Evolutionary conservation across 768 basidiomycete genomes (phyloP).

Genomic region (Tulasnella sp.): DNA sequence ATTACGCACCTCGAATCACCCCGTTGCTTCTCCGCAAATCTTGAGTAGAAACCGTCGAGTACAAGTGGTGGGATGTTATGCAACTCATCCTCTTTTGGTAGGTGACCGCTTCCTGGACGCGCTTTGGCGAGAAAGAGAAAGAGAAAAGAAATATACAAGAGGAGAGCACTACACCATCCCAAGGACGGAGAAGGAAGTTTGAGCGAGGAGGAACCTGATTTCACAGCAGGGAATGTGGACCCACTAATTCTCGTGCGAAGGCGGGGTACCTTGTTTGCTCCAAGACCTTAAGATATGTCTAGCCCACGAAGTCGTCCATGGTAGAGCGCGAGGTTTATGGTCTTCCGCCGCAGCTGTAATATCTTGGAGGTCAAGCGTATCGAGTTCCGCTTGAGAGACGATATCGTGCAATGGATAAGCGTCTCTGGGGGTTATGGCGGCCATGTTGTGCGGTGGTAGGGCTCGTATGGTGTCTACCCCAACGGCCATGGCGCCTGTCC

Average conservation of each 20-base stretch:
- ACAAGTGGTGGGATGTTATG: conserved; percentile 49
- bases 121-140: conserved; percentile 51
- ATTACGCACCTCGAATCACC: conserved; percentile 63
- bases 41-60: conserved; percentile 59
- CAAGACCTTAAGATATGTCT: conserved; percentile 51
- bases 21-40: conserved; percentile 70
- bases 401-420: conserved; percentile 62
- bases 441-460: conserved; percentile 62
- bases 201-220: too few relatives aligned
- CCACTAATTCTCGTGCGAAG: conserved; percentile 54
- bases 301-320: conserved; percentile 58
- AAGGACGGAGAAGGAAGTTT: not conserved
- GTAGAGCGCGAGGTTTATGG: conserved; percentile 47
- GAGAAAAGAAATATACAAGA: conserved; percentile 77
- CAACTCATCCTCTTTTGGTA: conserved; percentile 47
- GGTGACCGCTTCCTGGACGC: conserved; percentile 32
- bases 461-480: conserved; percentile 51
- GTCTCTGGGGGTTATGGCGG: conserved; percentile 60
- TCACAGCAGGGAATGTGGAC: conserved; percentile 25
- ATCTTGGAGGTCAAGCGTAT: conserved; percentile 46
- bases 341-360: conserved; percentile 44
- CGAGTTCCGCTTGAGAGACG: conserved; percentile 73
- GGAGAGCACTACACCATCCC: conserved; percentile 45
- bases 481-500: conserved; percentile 44
- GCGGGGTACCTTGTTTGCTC: conserved; percentile 33